phyloP scores from a whole-genome alignment of 2,329 filamentous ascomycete species.

The Aspergillus phoenicis region DNA sequence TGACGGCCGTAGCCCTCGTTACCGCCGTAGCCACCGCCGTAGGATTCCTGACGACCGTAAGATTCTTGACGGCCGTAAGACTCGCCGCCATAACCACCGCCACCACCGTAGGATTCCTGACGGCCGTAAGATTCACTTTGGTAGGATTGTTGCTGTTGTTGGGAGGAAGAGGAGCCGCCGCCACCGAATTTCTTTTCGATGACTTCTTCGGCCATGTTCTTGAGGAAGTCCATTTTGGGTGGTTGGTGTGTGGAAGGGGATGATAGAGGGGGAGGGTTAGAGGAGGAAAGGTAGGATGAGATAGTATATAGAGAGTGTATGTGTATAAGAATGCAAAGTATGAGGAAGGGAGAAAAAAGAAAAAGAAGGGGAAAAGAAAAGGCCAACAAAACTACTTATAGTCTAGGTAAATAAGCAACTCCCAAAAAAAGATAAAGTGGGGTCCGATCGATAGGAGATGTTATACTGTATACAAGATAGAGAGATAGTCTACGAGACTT shows the following conservation, averaged over 20 bases:
- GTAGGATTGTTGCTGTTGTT: background rate
- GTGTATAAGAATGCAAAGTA: background rate
- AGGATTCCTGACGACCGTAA: background rate
- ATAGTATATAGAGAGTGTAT: background rate
- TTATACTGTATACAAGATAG: too few relatives aligned
- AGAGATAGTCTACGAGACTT: too few relatives aligned
- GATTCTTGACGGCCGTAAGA: background rate
- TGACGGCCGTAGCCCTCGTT: constrained; percentile 18
- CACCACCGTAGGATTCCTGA: background rate
- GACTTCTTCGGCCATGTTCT: constrained; percentile 33
- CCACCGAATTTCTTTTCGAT: constrained; percentile 20
- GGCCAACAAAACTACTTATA: background rate
- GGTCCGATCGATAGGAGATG: background rate
- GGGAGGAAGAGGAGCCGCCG: constrained; percentile 5
- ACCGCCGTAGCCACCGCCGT: background rate
- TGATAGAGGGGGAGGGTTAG: background rate
- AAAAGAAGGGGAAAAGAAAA: background rate
- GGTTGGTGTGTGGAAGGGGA: background rate
- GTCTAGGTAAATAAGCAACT: too few relatives aligned
- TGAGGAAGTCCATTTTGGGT: constrained; percentile 29
- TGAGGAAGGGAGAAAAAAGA: background rate
- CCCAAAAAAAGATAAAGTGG: background rate
- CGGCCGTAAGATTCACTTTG: too few relatives aligned
- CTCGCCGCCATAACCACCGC: constrained; percentile 6
- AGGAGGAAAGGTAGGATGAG: too few relatives aligned